A percentile compares a stretch with the other conserved stretches of the same genome.
Evolutionary conservation across 2,329 filamentous ascomycete genomes (phyloP).

Genomic region (Nothophaeocryptopus gaeumannii): DNA sequence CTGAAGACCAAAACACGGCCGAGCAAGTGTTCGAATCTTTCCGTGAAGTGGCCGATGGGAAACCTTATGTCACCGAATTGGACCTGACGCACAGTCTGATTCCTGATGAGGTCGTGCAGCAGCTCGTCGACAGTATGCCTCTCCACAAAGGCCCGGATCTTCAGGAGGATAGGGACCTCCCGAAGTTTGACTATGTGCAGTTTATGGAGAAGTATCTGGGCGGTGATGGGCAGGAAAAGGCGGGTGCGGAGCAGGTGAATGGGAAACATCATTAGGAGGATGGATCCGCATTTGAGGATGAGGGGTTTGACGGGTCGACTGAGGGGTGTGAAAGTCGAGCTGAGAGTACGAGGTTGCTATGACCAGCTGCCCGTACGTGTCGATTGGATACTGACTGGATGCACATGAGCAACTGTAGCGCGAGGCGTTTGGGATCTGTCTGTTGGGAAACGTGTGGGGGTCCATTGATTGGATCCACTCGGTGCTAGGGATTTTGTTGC

Average conservation of each 20-base stretch:
- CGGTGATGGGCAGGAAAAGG: slow-evolving; percentile 2
- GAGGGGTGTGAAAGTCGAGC: too few species aligned
- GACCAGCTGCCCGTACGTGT: too few species aligned
- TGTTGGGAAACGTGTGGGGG: too few species aligned
- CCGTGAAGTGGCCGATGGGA: slow-evolving; percentile 94
- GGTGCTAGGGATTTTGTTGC: too few species aligned
- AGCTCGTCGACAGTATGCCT: slow-evolving; percentile 84
- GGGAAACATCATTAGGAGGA: slow-evolving; percentile 10
- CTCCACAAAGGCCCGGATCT: slow-evolving; percentile 79
- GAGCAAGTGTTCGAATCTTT: slow-evolving; percentile 99
- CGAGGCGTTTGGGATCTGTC: too few species aligned
- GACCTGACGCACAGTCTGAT: slow-evolving; percentile 92
- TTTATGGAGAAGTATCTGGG: slow-evolving; percentile 79
- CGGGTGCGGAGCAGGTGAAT: slow-evolving; percentile 11
- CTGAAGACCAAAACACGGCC: slow-evolving; percentile 96
- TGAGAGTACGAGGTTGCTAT: too few species aligned
- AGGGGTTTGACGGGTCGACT: not conserved
- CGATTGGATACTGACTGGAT: too few species aligned
- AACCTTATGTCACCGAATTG: slow-evolving; percentile 97
- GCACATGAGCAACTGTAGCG: too few species aligned
- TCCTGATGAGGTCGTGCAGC: slow-evolving; percentile 94
- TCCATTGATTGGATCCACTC: too few species aligned
- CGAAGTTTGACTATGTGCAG: slow-evolving; percentile 92
- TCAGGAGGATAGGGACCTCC: slow-evolving; percentile 75
- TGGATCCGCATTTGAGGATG: not conserved